Conservation (phyloP, 2,329 filamentous ascomycete genomes). For the Aspergillus neotritici region DNA sequence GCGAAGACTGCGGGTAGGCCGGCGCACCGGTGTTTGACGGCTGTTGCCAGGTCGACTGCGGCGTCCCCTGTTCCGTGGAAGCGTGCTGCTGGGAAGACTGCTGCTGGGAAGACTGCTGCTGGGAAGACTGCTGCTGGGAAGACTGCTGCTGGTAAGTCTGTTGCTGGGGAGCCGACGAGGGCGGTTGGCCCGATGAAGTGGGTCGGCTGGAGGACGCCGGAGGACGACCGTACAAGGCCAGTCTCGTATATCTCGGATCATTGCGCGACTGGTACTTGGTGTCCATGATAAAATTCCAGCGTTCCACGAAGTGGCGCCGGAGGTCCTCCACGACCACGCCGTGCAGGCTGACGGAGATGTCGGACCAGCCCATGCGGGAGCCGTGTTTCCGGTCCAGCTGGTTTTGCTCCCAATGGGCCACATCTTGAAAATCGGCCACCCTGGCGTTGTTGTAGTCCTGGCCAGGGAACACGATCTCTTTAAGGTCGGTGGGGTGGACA, state of each 20-base stretch:
- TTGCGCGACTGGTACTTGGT: slow-evolving; percentile 67
- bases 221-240: slow-evolving; percentile 27
- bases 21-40: neutral
- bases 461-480: slow-evolving; percentile 73
- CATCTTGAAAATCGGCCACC: slow-evolving; percentile 74
- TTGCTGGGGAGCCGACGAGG: slow-evolving; percentile 4
- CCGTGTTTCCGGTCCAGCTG: slow-evolving; percentile 74
- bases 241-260: slow-evolving; percentile 45
- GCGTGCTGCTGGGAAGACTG: slow-evolving; percentile 8
- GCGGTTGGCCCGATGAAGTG: slow-evolving; percentile 19
- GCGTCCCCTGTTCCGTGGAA: neutral
- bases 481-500: slow-evolving; percentile 70
- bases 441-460: slow-evolving; percentile 91
- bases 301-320: slow-evolving; percentile 70
- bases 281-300: slow-evolving; percentile 87
- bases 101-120: slow-evolving; percentile 10
- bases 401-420: slow-evolving; percentile 75
- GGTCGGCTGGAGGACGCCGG: slow-evolving; percentile 9
- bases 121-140: slow-evolving; percentile 11
- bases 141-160: slow-evolving; percentile 11
- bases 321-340: slow-evolving; percentile 73
- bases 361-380: slow-evolving; percentile 89
- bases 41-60: slow-evolving; percentile 7
- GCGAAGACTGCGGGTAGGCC: slow-evolving; percentile 6
- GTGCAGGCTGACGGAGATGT: slow-evolving; percentile 69